Evolutionary conservation across 805 yeast genomes (phyloP), one percentile per base, ranked within the genome.

Genomic region (Kazachstania viticola): DNA sequence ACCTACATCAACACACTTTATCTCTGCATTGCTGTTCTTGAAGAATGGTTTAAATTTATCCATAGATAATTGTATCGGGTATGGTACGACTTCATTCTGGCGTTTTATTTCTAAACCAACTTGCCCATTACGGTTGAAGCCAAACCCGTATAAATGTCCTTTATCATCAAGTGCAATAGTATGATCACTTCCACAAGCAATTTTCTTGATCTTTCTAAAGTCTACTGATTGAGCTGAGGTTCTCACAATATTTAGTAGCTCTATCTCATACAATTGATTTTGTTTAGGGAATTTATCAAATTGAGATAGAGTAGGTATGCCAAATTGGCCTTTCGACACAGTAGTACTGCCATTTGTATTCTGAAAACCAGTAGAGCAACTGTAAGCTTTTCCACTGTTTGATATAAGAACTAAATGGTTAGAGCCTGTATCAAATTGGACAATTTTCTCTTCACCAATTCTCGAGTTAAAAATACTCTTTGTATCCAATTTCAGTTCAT

Each of bases 91-190:
- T 44, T 79, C 88, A 13, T 79, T 72, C 36, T 72, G 73, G 49
- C 73, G 73, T 15, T 69, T 62, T 29, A 79, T 75, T 6, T 74
- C 73, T 29, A 72, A 64, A 9, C 88, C 95, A 34, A 88, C 63
- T 48, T 91, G 88, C n/a, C 97, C 97, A 52, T 60, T 73, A 3
- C 71, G 64, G 52, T 88, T 88, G 36, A 71, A 71, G 16, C 98
- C 98, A 72, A 91, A 87, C 2, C 84, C 69, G 72, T 79, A 80
- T n/a, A 84, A 60, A 32, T 65, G 63, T 7, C 88, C 91, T n/a
- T 61, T 47, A 2, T 61, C 45, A 44, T 82, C 88, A n/a, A 70
- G 51, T 5, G 75, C 88, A 21, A 85, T 51, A 3, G 85, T 71
- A 56, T 84, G 94, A 51, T 63, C 64, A 30, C 66, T 64, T 8